Base-by-base conservation (phyloP, 495 filamentous ascomycete genomes). In the Podospora tetraspora region DNA sequence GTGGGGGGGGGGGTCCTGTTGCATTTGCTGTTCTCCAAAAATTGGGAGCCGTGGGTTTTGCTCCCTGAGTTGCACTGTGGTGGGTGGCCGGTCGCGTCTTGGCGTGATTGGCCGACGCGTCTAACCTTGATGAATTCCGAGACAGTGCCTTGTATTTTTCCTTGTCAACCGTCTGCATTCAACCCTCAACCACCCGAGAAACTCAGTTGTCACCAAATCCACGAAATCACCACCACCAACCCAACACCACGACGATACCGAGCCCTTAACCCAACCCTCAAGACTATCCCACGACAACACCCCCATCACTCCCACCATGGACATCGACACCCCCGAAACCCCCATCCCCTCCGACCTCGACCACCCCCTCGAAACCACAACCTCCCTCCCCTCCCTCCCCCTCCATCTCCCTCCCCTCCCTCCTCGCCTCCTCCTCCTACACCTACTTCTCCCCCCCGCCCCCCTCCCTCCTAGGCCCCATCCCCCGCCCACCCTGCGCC, bases 371-470 rank as follows among this genome's bases (percentile, higher is more conserved):
- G 29, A 30, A 10, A 30, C 29, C 8, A 8, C 29, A 30, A 30
- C 30, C 9, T 11, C 9, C 32, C 11, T 13, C 68, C 78, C 89
- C 75, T 92, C 97, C 84, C 85, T 92, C 74, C 86, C 91, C 95
- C 16, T 96, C 91, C 57, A 87, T 99, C 74, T 73, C 89, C 80
- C 77, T 73, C 58, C 57, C 78, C 37, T 74, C 79, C 58, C 83
- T 97, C 71, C 82, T 93, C 68, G 73, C 84, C 57, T 94, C 93
- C 73, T 82, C 84, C 11, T 91, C 93, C 67, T 96, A 97, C 79
- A 87, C 91, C n/a, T 86, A 97, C 78, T 92, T 89, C 80, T 94
- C 93, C 3, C 81, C 89, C 3, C 84, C 92, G 3, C 92, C 87
- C 4, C 80, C 86, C 0, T 66, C 79, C 13, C 78, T 86, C 60